These are phyloP conservation scores for Arthroderma sp. DNA, from an alignment of 2,329 filamentous ascomycete genomes.

Conservation along the genomic window DNA sequence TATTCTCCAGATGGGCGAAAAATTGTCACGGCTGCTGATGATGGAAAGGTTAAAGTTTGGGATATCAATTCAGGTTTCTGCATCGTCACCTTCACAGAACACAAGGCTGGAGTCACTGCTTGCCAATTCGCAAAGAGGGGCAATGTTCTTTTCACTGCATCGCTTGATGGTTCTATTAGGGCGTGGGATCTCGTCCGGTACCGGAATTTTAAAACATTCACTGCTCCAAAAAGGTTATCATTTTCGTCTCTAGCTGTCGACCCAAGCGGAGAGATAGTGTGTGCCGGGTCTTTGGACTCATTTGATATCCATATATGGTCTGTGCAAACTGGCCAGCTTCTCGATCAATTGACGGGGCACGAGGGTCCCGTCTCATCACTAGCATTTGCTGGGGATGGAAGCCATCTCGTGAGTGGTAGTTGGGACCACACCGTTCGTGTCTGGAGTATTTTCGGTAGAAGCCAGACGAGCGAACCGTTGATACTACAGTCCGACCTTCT, in stretches of 20 bases:
- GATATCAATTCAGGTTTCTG: constrained; percentile 94
- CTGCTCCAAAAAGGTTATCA: constrained; percentile 76
- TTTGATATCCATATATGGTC: constrained; percentile 98
- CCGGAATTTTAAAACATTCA: constrained; percentile 95
- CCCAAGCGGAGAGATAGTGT: constrained; percentile 89
- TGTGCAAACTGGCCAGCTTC: constrained; percentile 88
- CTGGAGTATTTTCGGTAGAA: constrained; percentile 89
- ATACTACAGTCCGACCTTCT: constrained; percentile 87
- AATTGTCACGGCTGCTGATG: constrained; percentile 86
- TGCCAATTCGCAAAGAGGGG: constrained; percentile 93
- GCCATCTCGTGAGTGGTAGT: constrained; percentile 73
- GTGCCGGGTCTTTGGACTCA: constrained; percentile 85
- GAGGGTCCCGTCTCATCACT: constrained; percentile 85
- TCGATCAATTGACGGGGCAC: constrained; percentile 82
- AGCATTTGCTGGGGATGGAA: constrained; percentile 77
- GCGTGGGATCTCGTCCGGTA: constrained; percentile 96
- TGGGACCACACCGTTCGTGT: constrained; percentile 94
- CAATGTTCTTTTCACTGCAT: constrained; percentile 90
- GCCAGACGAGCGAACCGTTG: constrained; percentile 87
- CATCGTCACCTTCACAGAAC: constrained; percentile 94
- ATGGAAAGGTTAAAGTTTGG: constrained; percentile 98
- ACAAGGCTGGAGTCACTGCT: constrained; percentile 80
- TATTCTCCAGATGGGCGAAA: constrained; percentile 91
- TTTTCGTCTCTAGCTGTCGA: constrained; percentile 96
- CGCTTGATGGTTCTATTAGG: constrained; percentile 82